Evolutionary conservation across 2,329 filamentous ascomycete species (phyloP).

Genomic region (Colletotrichum acutatum): DNA sequence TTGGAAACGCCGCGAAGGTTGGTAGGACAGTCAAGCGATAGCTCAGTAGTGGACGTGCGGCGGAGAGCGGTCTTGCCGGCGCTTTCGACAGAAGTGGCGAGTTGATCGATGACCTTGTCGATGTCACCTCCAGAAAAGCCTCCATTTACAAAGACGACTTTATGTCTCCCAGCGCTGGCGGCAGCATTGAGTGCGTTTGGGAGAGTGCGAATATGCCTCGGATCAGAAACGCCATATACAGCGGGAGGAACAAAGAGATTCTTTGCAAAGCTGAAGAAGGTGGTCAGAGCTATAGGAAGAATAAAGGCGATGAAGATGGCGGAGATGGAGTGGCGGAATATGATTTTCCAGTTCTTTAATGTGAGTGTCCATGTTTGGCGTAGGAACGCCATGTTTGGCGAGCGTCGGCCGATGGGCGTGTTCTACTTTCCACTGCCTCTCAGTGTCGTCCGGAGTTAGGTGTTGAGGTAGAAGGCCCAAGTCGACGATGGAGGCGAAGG

Average conservation of each 20-base stretch:
- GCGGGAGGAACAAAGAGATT: conserved; percentile 86
- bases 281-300: conserved; percentile 67
- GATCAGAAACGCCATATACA: conserved; percentile 75
- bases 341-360: conserved; percentile 70
- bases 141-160: conserved; percentile 83
- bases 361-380: conserved; percentile 71
- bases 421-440: not conserved
- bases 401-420: not conserved
- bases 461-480: not conserved
- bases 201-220: conserved; percentile 72
- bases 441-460: not conserved
- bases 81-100: conserved; percentile 67
- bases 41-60: conserved; percentile 63
- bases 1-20: conserved; percentile 73
- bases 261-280: conserved; percentile 76
- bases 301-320: conserved; percentile 68
- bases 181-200: conserved; percentile 70
- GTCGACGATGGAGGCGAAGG: not conserved
- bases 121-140: conserved; percentile 77
- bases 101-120: conserved; percentile 72
- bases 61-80: conserved; percentile 67
- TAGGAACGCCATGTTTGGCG: conserved; percentile 59
- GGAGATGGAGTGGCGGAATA: conserved; percentile 64
- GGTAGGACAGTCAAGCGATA: conserved; percentile 72
- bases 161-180: conserved; percentile 67